A percentile compares a stretch with the other conserved stretches of the same genome.
phyloP scores from a whole-genome alignment of 2,329 filamentous ascomycete genomes.

The Exutisphaerella laricina region DNA sequence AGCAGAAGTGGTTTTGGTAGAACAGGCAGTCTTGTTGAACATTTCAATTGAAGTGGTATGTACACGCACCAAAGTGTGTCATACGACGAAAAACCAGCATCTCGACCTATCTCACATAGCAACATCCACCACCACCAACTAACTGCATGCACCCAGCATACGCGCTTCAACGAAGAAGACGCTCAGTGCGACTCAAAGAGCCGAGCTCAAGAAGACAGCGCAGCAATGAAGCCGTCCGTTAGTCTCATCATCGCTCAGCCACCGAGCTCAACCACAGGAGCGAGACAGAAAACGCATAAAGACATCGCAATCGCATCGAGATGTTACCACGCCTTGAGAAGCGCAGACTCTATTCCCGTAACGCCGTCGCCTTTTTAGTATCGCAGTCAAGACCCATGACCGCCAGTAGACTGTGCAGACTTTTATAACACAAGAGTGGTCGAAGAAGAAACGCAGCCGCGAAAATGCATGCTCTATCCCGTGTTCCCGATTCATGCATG shows the following conservation, averaged over 20 bases:
- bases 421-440: constrained; percentile 9
- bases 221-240: constrained; percentile 10
- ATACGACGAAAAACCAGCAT: constrained; percentile 5
- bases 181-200: constrained; percentile 11
- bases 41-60: constrained; percentile 12
- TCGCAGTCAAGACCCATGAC: constrained; percentile 6
- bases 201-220: constrained; percentile 3
- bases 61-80: constrained; percentile 14
- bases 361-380: constrained; percentile 13
- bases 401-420: constrained; percentile 10
- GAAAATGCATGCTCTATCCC: constrained; percentile 10
- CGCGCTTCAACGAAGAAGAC: constrained; percentile 8
- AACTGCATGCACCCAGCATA: neutral
- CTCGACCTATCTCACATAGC: neutral
- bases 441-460: constrained; percentile 5
- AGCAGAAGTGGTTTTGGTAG: too few relatives aligned
- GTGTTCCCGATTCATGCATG: constrained; percentile 4
- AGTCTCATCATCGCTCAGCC: constrained; percentile 3
- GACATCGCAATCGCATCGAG: constrained; percentile 11
- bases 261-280: constrained; percentile 9
- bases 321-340: neutral
- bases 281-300: constrained; percentile 10
- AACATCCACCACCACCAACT: constrained; percentile 5
- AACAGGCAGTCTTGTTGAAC: too few relatives aligned
- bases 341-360: constrained; percentile 3